Percentiles rank a stretch among this genome's conserved stretches.
Evolutionary conservation across 192 early-diverging fungal genomes (phyloP).

Genomic region (Umbelopsis sp.): DNA sequence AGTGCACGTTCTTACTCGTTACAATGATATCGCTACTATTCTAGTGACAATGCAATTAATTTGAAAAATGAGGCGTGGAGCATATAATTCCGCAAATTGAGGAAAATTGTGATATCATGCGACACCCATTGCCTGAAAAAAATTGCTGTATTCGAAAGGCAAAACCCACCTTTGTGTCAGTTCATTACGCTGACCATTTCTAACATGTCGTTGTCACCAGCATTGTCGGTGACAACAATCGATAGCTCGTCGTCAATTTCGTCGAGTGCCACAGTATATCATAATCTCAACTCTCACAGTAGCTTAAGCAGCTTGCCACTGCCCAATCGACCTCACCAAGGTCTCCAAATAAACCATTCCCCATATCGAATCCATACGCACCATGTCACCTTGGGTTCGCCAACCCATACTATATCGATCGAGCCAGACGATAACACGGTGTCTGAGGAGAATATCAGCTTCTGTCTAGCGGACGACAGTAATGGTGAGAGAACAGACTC

Average conservation of each 20-base stretch:
- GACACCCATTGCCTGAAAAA: background rate
- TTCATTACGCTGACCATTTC: slow-evolving; percentile 1
- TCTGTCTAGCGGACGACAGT: background rate
- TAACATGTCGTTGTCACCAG: slow-evolving; percentile 12
- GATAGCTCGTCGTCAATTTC: background rate
- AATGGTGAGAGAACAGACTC: background rate
- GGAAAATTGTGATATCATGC: background rate
- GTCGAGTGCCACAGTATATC: background rate
- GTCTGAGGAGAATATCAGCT: background rate
- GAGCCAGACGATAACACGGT: background rate
- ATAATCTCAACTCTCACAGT: background rate
- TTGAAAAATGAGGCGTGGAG: background rate
- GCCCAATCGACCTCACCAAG: background rate
- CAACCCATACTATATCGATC: background rate
- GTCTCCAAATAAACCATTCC: background rate
- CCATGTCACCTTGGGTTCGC: background rate
- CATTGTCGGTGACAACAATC: background rate
- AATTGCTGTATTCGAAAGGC: background rate
- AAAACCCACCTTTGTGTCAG: background rate
- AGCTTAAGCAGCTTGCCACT: background rate
- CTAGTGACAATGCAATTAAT: background rate
- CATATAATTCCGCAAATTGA: background rate
- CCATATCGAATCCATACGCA: slow-evolving; percentile 9
- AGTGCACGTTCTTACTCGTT: no score
- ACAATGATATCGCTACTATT: no score